Percentiles rank a stretch among this genome's conserved stretches.
These are phyloP conservation scores for Podaxis sp. DNA, from an alignment of 768 basidiomycete species.

Conservation along the genomic window DNA sequence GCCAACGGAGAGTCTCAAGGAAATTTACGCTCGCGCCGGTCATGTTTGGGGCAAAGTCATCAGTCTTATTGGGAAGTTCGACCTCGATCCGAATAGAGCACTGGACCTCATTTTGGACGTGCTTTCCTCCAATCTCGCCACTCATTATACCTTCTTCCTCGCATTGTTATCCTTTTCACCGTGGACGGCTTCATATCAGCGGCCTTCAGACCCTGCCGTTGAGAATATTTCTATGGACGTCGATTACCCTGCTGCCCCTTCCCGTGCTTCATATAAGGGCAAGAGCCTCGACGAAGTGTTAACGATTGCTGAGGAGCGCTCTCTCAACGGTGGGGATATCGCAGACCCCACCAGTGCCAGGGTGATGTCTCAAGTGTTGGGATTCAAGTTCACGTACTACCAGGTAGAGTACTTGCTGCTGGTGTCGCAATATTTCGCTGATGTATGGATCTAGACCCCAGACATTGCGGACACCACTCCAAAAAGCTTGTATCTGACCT, in stretches of 20 bases:
- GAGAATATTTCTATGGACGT: slow-evolving; percentile 34
- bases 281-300: slow-evolving; percentile 72
- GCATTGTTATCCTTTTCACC: slow-evolving; percentile 84
- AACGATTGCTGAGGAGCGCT: slow-evolving; percentile 44
- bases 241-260: slow-evolving; percentile 22
- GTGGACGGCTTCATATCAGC: slow-evolving; percentile 63
- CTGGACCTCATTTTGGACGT: slow-evolving; percentile 93
- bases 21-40: slow-evolving; percentile 62
- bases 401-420: slow-evolving; percentile 54
- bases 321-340: slow-evolving; percentile 15
- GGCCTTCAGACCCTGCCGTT: slow-evolving; percentile 24
- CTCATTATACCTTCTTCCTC: slow-evolving; percentile 88
- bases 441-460: slow-evolving; percentile 23
- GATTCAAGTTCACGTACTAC: slow-evolving; percentile 96
- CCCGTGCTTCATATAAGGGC: slow-evolving; percentile 44
- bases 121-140: slow-evolving; percentile 74
- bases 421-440: not conserved
- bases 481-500: slow-evolving; percentile 72
- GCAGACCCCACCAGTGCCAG: slow-evolving; percentile 40
- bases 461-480: slow-evolving; percentile 64
- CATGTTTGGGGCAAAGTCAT: slow-evolving; percentile 83
- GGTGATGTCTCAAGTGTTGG: slow-evolving; percentile 86
- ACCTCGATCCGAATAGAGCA: slow-evolving; percentile 92
- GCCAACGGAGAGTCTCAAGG: slow-evolving; percentile 55
- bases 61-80: slow-evolving; percentile 92